Percentiles rank a stretch among this genome's conserved stretches.
These are phyloP conservation scores for Dipteronia dyeriana DNA, from an alignment of 345 rosid species.

Conservation along the genomic window DNA sequence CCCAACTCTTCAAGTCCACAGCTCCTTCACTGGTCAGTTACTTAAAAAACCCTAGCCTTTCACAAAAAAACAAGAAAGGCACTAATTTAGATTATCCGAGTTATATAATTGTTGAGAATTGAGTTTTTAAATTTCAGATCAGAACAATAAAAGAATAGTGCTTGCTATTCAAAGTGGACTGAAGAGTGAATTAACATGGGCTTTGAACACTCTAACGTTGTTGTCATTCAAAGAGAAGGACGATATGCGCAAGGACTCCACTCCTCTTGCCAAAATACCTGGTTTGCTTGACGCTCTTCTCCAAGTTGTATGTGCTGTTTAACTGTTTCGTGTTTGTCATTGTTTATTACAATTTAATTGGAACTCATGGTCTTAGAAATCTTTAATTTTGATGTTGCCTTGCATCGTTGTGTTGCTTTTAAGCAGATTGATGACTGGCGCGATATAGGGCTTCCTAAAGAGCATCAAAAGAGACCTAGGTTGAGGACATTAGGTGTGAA, in stretches of 20 bases:
- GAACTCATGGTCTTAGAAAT: not conserved
- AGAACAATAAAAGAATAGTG: slow-evolving; percentile 84
- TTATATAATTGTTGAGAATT: not conserved
- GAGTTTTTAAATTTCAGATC: slow-evolving; percentile 44
- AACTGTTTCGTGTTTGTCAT: not conserved
- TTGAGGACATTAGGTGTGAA: slow-evolving; percentile 67
- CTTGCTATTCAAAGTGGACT: slow-evolving; percentile 95
- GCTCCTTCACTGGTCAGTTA: slow-evolving; percentile 75
- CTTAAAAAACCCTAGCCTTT: slow-evolving; percentile 9
- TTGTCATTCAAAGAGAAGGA: slow-evolving; percentile 95
- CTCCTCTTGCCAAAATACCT: slow-evolving; percentile 86
- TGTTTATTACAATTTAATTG: not conserved
- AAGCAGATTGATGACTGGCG: slow-evolving; percentile 97
- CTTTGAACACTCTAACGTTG: slow-evolving; percentile 84
- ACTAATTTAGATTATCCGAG: not conserved
- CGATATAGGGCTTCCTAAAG: slow-evolving; percentile 77
- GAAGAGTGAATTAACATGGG: slow-evolving; percentile 96
- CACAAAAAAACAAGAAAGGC: not conserved
- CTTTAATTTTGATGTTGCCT: not conserved
- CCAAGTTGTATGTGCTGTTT: slow-evolving; percentile 61
- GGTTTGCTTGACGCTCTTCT: slow-evolving; percentile 96
- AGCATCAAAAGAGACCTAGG: slow-evolving; percentile 54
- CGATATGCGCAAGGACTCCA: slow-evolving; percentile 77
- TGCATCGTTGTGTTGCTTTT: slow-evolving; percentile 7
- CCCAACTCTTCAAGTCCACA: slow-evolving; percentile 88